Conservation (phyloP, 2,329 filamentous ascomycete species). For the Dactylella cylindrospora region DNA sequence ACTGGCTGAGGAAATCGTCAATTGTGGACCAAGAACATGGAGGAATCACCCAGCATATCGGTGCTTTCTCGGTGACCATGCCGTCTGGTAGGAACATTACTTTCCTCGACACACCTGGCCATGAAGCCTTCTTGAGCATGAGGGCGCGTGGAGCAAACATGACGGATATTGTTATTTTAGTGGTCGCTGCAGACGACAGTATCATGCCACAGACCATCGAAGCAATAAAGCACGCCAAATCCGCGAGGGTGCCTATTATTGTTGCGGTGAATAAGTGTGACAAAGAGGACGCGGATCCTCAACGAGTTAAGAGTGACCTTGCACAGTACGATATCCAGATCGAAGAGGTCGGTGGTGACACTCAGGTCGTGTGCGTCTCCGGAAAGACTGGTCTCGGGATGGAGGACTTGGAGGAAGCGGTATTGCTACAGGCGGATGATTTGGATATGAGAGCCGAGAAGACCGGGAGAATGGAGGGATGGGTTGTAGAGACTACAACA, state of each 20-base stretch:
- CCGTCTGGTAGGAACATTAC: constrained; percentile 86
- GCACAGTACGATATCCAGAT: constrained; percentile 81
- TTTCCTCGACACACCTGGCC: constrained; percentile 93
- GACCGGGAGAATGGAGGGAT: constrained; percentile 80
- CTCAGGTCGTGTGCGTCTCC: constrained; percentile 86
- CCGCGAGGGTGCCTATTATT: constrained; percentile 87
- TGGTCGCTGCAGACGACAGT: constrained; percentile 94
- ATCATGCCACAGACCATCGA: constrained; percentile 97
- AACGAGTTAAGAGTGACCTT: constrained; percentile 85
- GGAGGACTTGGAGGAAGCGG: constrained; percentile 86
- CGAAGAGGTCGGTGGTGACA: constrained; percentile 92
- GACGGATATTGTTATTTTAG: constrained; percentile 93
- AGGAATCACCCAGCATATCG: constrained; percentile 97
- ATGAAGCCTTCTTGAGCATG: constrained; percentile 95
- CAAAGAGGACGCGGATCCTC: constrained; percentile 76
- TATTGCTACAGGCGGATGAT: constrained; percentile 80
- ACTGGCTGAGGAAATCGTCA: constrained; percentile 89
- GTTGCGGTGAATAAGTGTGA: constrained; percentile 98
- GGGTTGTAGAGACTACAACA: constrained; percentile 87
- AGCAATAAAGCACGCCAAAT: constrained; percentile 87
- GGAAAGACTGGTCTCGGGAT: constrained; percentile 94
- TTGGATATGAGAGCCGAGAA: constrained; percentile 82
- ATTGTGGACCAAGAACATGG: constrained; percentile 89
- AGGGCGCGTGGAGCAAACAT: constrained; percentile 91
- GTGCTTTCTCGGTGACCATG: constrained; percentile 89